phyloP scores from a whole-genome alignment of 352 stramenopile species.

The Pythium aphanidermatum region DNA sequence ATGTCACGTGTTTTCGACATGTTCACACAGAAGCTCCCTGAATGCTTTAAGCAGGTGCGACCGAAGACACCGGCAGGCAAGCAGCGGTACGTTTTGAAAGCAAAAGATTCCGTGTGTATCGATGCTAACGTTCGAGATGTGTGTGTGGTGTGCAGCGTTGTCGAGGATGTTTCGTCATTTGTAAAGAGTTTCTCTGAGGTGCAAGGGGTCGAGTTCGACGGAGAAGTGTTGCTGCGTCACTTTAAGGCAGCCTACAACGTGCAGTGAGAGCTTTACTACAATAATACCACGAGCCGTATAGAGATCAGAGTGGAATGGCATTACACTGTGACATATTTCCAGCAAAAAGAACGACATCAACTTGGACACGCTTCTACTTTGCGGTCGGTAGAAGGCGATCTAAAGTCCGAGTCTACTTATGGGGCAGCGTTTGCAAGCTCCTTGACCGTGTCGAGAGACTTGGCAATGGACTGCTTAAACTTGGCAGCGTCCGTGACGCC shows the following conservation, averaged over 20 bases:
- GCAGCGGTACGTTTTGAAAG: conserved; percentile 47
- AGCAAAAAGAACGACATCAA: background rate
- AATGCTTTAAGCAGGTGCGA: conserved; percentile 84
- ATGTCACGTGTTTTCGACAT: conserved; percentile 90
- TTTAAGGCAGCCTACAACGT: conserved; percentile 51
- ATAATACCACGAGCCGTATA: too few species aligned
- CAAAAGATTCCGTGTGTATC: too few species aligned
- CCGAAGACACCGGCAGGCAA: conserved; percentile 70
- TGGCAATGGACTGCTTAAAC: conserved; percentile 58
- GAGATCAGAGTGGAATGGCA: background rate
- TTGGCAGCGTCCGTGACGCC: conserved; percentile 55
- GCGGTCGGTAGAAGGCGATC: background rate
- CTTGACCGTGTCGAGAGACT: conserved; percentile 77
- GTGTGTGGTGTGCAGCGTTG: conserved; percentile 53
- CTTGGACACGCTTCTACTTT: background rate
- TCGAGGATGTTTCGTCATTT: conserved; percentile 71
- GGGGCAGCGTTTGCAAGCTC: conserved; percentile 46
- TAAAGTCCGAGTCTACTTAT: too few species aligned
- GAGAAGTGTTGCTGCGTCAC: conserved; percentile 45
- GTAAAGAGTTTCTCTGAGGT: conserved; percentile 71
- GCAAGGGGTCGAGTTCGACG: conserved; percentile 60
- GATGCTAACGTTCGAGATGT: too few species aligned
- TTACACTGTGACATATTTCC: background rate
- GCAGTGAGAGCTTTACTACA: too few species aligned
- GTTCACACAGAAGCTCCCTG: conserved; percentile 84